Conservation (phyloP, 331 rosid species). For the Stylosanthes scabra region DNA sequence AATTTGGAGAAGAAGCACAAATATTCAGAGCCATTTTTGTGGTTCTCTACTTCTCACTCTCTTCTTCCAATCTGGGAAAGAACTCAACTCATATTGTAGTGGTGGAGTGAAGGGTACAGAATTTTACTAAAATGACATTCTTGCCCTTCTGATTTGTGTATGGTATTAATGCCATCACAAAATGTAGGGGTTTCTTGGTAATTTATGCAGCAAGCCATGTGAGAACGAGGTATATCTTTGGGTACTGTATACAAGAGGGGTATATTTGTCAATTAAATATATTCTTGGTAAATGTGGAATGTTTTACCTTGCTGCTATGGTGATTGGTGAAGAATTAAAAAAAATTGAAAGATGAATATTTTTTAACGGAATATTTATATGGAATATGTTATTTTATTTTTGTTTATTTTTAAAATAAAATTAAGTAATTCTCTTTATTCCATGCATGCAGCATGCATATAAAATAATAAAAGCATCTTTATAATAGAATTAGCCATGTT, state of each 20-base stretch:
- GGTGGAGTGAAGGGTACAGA: not conserved
- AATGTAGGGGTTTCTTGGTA: slow-evolving; percentile 28
- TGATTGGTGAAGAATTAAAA: too few relatives aligned
- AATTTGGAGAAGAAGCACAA: slow-evolving; percentile 51
- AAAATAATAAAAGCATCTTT: too few relatives aligned
- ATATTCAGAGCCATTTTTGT: slow-evolving; percentile 61
- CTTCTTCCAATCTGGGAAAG: not conserved
- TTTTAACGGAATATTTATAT: not conserved
- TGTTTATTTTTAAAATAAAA: too few relatives aligned
- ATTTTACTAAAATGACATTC: not conserved
- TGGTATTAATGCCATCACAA: not conserved
- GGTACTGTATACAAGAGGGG: not conserved
- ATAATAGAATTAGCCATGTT: too few relatives aligned
- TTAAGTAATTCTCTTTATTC: too few relatives aligned
- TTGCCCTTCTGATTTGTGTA: slow-evolving; percentile 39
- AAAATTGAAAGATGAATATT: not conserved
- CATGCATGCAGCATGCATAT: too few relatives aligned
- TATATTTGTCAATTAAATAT: not conserved
- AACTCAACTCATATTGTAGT: not conserved
- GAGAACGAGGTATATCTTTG: not conserved
- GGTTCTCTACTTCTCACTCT: not conserved
- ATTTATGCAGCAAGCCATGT: slow-evolving; percentile 9
- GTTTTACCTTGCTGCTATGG: too few relatives aligned
- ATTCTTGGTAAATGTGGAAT: not conserved
- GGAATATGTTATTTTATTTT: too few relatives aligned